Evolutionary conservation across 2,329 filamentous ascomycete species (phyloP), one percentile per base, ranked within the genome.

Genomic region (Microsporum canis): DNA sequence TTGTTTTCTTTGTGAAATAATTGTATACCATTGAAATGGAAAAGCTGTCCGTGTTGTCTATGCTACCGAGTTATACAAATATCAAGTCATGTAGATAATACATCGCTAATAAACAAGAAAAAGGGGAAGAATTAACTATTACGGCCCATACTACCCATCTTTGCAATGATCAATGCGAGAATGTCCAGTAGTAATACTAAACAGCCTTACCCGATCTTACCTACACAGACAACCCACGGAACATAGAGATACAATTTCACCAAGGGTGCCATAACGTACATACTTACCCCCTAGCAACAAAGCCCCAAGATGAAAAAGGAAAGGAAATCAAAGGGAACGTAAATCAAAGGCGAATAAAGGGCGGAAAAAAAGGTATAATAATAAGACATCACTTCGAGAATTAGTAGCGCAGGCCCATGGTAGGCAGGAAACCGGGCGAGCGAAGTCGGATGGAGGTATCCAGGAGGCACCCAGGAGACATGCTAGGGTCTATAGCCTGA

Each of bases 121-220:
- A 45, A 55, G n/a, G 23, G 49, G 7, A 12, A 36, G 2, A 36
- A 36, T 55, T 55, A 55, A 55, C 49, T 55, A 51, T 51, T 51
- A 51, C 23, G 23, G 53, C 33, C 53, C 53, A 56, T 56, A 23
- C n/a, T 55, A 57, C 55, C 55, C 41, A 34, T 41, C 34, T 43
- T 57, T 53, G 36, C 56, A 58, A 61, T 55, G 63, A 65, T 65
- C 62, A 63, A 64, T 63, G 60, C 59, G 58, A 63, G 61, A 62
- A 62, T 62, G 62, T 62, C 61, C 17, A 23, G 17, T 61, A 56
- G 64, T 53, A 39, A 51, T 45, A 49, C 64, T 64, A 66, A 65
- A 69, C 69, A 67, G 66, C 71, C 73, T 75, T 76, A 76, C 73
- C 74, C 73, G 72, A 71, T 73, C 73, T 75, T 74, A 75, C 72